These are phyloP conservation scores for Wickerhamomyces strasburgensis DNA, from an alignment of 805 yeast species.

Conservation along the genomic window DNA sequence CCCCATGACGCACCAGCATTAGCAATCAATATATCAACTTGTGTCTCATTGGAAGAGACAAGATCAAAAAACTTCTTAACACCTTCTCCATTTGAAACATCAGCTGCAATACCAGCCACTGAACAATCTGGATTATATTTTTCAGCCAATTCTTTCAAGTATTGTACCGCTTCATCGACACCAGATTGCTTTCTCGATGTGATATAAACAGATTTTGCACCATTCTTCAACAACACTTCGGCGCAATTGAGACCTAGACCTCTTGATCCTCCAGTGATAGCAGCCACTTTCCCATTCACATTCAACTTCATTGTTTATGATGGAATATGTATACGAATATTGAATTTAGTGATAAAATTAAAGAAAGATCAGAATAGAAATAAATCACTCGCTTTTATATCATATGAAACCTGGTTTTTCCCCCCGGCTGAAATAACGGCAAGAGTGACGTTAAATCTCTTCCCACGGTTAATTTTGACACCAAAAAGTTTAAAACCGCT, in stretches of 20 bases:
- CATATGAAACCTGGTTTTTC: too few species aligned
- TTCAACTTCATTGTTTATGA: constrained; percentile 23
- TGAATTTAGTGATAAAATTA: too few species aligned
- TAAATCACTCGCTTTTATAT: too few species aligned
- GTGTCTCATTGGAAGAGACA: constrained; percentile 33
- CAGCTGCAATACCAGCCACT: constrained; percentile 51
- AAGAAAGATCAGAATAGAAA: too few species aligned
- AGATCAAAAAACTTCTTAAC: constrained; percentile 38
- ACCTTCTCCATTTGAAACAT: constrained; percentile 47
- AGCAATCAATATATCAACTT: constrained; percentile 61
- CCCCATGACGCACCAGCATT: constrained; percentile 86
- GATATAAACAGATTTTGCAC: constrained; percentile 57
- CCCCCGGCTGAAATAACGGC: too few species aligned
- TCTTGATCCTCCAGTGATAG: constrained; percentile 70
- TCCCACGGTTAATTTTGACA: too few species aligned
- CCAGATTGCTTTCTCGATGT: constrained; percentile 61
- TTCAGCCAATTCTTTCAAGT: constrained; percentile 27
- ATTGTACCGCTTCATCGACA: constrained; percentile 48
- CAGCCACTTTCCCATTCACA: constrained; percentile 59
- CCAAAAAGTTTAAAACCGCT: too few species aligned
- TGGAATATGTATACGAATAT: too few species aligned
- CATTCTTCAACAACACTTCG: constrained; percentile 54
- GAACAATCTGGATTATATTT: constrained; percentile 25
- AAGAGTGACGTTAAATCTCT: too few species aligned
- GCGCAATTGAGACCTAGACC: constrained; percentile 71